Percentiles rank a stretch among this genome's conserved stretches.
These are phyloP conservation scores for Cryptosporidium xiaoi DNA, from an alignment of 169 alveolate species.

Conservation along the genomic window DNA sequence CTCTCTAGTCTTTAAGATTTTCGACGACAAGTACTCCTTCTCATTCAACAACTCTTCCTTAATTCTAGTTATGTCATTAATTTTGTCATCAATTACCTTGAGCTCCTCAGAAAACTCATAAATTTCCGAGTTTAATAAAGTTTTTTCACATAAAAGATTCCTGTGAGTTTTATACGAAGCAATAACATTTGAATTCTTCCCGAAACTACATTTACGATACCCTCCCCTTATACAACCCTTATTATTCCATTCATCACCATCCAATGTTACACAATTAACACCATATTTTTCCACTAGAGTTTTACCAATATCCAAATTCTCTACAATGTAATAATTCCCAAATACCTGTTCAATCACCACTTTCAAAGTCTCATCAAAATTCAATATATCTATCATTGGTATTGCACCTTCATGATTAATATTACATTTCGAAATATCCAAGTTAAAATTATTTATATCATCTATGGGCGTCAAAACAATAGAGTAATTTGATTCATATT, in stretches of 20 bases:
- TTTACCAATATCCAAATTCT: constrained; percentile 32
- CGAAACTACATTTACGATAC: background rate
- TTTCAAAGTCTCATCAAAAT: constrained; percentile 32
- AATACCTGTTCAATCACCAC: constrained; percentile 51
- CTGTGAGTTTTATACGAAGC: background rate
- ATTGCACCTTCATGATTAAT: constrained; percentile 29
- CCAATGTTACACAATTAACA: constrained; percentile 57
- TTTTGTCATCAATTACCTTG: constrained; percentile 7
- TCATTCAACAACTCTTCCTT: constrained; percentile 24
- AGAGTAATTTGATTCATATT: constrained; percentile 12
- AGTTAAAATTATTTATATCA: constrained; percentile 11
- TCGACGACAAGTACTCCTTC: constrained; percentile 24
- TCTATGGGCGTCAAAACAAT: constrained; percentile 51
- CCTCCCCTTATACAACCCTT: constrained; percentile 70
- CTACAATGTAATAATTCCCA: constrained; percentile 60
- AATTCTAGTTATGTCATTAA: background rate
- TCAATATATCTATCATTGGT: constrained; percentile 34
- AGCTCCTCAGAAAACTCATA: background rate
- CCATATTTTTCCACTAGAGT: constrained; percentile 31
- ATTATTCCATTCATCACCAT: constrained; percentile 69
- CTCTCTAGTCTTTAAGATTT: constrained; percentile 42
- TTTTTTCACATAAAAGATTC: background rate
- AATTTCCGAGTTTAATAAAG: constrained; percentile 1
- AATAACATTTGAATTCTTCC: background rate
- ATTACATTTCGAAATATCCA: background rate